Evolutionary conservation across 352 stramenopile species (phyloP), one percentile per base, ranked within the genome.

Genomic region (Globisporangium recalcitrans): DNA sequence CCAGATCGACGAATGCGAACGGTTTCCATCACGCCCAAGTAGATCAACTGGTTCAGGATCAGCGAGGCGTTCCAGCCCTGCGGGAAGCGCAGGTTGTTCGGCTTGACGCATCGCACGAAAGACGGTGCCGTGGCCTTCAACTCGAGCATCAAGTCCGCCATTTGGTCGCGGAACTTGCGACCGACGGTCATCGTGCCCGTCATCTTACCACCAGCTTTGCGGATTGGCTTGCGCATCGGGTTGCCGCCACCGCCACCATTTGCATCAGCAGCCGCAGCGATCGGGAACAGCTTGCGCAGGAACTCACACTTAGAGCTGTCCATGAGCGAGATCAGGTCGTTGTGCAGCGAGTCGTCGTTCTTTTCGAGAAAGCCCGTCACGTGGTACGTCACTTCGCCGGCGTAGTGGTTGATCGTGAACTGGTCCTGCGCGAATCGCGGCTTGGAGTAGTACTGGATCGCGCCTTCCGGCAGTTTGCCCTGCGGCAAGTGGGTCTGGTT

Each of bases 321-420:
- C 81, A 95, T 94, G 1, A 96, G 71, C 21, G 85, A 91, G 47
- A 95, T 78, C 38, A 96, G 68, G 64, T 96, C 88, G 52, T 93
- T 92, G 72, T 97, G 90, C 10, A 99, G 72, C 57, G 93, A 98
- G 69, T 99, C 97, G 65, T 98, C 93, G 78, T 99, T 99, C 75
- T 99, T 99, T 68, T 99, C 96, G 24, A 99, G 78, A 65, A 99
- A 99, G 26, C 93, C 93, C 53, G 86, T 94, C 26, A 97, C 95
- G 55, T 86, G 95, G 78, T 99, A 99, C 32, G 91, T 93, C 22
- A 99, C 95, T 63, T 98, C 90, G 42, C 87, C 97, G 32, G 97
- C 97, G 68, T 98, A 99, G 70, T 99, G 97, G 57, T 98, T 71
- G 58, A 99, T 95, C 59, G 96, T 97, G 73, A 99, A 99, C 64